Percentiles rank a stretch among this genome's conserved stretches.
phyloP scores from a whole-genome alignment of 768 basidiomycete species.

The Coprinopsis sp. region DNA sequence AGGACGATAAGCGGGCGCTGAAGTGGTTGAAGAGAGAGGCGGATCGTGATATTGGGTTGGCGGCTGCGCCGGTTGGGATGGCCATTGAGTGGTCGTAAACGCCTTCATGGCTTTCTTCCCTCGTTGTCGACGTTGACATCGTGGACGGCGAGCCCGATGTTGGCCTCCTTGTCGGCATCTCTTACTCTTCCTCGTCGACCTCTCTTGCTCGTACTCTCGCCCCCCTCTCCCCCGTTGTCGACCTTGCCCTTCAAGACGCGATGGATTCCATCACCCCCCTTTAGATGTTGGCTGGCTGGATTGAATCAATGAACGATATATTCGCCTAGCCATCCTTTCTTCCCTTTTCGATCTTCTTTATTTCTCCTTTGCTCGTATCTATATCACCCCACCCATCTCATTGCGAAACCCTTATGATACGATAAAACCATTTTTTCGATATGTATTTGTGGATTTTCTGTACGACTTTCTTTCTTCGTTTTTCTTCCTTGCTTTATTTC shows the following conservation, averaged over 20 bases:
- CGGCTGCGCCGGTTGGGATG: slow-evolving; percentile 63
- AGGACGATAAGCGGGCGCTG: slow-evolving; percentile 54
- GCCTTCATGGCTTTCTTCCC: background rate
- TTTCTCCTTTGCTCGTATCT: background rate
- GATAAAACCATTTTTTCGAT: background rate
- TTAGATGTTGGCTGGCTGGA: background rate
- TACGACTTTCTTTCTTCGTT: background rate
- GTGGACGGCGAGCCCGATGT: too few relatives aligned
- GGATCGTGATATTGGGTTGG: slow-evolving; percentile 71
- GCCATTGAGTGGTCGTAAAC: slow-evolving; percentile 77
- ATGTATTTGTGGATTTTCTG: background rate
- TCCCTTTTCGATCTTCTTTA: background rate
- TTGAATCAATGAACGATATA: background rate
- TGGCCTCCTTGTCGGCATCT: background rate
- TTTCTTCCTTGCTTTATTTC: background rate
- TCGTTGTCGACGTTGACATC: background rate
- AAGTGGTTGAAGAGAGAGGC: slow-evolving; percentile 79
- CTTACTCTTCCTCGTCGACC: background rate
- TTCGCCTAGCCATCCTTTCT: background rate
- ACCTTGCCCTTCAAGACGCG: background rate
- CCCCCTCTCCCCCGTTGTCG: too few relatives aligned
- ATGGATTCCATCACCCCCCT: background rate
- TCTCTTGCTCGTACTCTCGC: too few relatives aligned
- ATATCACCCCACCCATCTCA: background rate
- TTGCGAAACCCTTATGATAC: too few relatives aligned